Evolutionary conservation across 2,329 filamentous ascomycete species (phyloP).

Genomic region (Trichoderma simmonsii): DNA sequence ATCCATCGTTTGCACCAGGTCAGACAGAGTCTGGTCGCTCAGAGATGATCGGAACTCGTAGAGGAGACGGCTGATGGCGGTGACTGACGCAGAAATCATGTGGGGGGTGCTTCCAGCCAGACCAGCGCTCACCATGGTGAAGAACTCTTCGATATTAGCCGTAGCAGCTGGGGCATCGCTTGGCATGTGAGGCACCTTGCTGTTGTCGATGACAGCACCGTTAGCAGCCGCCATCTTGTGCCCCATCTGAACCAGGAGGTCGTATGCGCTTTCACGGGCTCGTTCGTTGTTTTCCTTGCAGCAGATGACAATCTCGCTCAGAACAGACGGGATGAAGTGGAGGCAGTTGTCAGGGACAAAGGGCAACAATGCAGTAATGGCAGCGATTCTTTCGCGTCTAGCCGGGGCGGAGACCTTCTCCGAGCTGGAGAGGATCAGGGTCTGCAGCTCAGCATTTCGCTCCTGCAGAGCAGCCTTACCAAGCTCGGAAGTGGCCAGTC

Average conservation of each 20-base stretch:
- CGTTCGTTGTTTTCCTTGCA: constrained; percentile 98
- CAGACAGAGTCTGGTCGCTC: constrained; percentile 66
- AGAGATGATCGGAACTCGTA: constrained; percentile 82
- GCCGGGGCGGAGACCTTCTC: constrained; percentile 86
- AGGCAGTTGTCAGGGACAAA: constrained; percentile 74
- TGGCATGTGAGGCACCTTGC: constrained; percentile 83
- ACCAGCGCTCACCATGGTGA: constrained; percentile 97
- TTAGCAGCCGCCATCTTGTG: constrained; percentile 67
- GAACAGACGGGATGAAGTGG: constrained; percentile 87
- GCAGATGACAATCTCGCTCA: constrained; percentile 92
- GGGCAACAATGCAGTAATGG: constrained; percentile 76
- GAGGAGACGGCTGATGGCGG: constrained; percentile 85
- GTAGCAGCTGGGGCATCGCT: constrained; percentile 70
- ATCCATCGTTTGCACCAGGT: constrained; percentile 91
- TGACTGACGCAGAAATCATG: constrained; percentile 98
- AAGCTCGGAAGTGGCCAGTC: constrained; percentile 75
- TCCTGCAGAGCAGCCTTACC: constrained; percentile 74
- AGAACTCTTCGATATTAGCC: constrained; percentile 88
- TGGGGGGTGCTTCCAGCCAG: constrained; percentile 89
- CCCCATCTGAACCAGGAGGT: constrained; percentile 84
- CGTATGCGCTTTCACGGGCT: constrained; percentile 83
- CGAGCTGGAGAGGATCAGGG: constrained; percentile 72
- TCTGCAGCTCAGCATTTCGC: constrained; percentile 74
- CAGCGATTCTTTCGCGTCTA: constrained; percentile 78
- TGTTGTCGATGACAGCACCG: constrained; percentile 75